Percentiles rank a stretch among this genome's conserved stretches.
These are phyloP conservation scores for Kodamaea neixiangensis DNA, from an alignment of 805 yeast species.

Conservation along the genomic window DNA sequence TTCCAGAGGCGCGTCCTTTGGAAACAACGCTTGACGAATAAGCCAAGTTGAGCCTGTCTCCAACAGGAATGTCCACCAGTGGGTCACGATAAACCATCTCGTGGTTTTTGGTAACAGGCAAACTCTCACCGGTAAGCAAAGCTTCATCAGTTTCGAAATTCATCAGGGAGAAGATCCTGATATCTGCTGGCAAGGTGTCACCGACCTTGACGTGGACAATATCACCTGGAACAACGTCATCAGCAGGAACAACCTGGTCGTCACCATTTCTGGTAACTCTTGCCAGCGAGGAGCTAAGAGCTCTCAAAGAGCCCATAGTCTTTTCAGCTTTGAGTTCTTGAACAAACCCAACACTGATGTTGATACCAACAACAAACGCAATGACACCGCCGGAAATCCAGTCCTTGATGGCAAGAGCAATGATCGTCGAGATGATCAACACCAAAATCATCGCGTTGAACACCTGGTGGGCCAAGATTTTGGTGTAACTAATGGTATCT, in stretches of 20 bases:
- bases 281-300: constrained; percentile 71
- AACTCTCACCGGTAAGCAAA: constrained; percentile 63
- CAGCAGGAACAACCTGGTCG: constrained; percentile 58
- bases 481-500: constrained; percentile 51
- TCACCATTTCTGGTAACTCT: constrained; percentile 62
- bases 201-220: constrained; percentile 64
- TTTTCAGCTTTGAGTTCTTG: constrained; percentile 77
- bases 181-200: constrained; percentile 75
- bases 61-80: constrained; percentile 52
- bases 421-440: constrained; percentile 64
- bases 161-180: constrained; percentile 55
- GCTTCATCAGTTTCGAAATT: constrained; percentile 77
- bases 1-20: constrained; percentile 74
- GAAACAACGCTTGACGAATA: constrained; percentile 68
- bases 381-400: constrained; percentile 86
- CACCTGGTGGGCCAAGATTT: constrained; percentile 63
- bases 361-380: constrained; percentile 63
- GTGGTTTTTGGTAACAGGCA: constrained; percentile 60
- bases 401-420: constrained; percentile 71
- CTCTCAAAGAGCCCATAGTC: constrained; percentile 73
- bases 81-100: constrained; percentile 36
- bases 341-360: constrained; percentile 64
- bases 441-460: constrained; percentile 81
- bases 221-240: constrained; percentile 74
- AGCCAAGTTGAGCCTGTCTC: constrained; percentile 74